Evolutionary conservation across 2,329 filamentous ascomycete genomes (phyloP).

Genomic region (Zymoseptoria pseudotritici): DNA sequence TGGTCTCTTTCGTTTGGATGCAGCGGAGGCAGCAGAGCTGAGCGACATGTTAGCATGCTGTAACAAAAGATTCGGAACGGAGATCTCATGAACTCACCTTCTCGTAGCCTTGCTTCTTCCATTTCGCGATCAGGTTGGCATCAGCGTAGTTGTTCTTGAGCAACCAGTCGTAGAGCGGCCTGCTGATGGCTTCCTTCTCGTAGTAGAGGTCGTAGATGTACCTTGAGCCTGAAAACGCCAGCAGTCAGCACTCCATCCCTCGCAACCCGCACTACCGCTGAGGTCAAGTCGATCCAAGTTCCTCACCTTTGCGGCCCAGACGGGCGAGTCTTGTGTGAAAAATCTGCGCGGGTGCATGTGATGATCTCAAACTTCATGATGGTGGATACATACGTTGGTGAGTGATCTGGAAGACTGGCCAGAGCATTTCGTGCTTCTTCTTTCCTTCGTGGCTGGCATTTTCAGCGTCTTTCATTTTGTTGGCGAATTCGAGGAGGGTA

Average conservation of each 20-base stretch:
- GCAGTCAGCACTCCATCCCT: slow-evolving; percentile 14
- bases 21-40: slow-evolving; percentile 90
- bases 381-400: slow-evolving; percentile 63
- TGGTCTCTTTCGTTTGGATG: slow-evolving; percentile 99
- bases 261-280: slow-evolving; percentile 9
- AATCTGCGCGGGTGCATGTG: slow-evolving; percentile 3
- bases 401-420: slow-evolving; percentile 96
- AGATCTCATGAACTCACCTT: slow-evolving; percentile 62
- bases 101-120: slow-evolving; percentile 99
- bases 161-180: slow-evolving; percentile 87
- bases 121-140: slow-evolving; percentile 92
- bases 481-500: slow-evolving; percentile 74
- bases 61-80: no score
- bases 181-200: slow-evolving; percentile 91
- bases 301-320: slow-evolving; percentile 28
- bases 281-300: slow-evolving; percentile 24
- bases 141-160: slow-evolving; percentile 96
- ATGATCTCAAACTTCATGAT: slow-evolving; percentile 1
- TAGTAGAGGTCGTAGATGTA: slow-evolving; percentile 99
- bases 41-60: not conserved
- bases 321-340: not conserved
- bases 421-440: slow-evolving; percentile 85
- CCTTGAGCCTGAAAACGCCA: slow-evolving; percentile 48
- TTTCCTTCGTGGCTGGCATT: slow-evolving; percentile 72
- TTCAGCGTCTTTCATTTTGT: slow-evolving; percentile 93